phyloP scores from a whole-genome alignment of 2,329 filamentous ascomycete genomes.

The Aspergillus hortae region DNA sequence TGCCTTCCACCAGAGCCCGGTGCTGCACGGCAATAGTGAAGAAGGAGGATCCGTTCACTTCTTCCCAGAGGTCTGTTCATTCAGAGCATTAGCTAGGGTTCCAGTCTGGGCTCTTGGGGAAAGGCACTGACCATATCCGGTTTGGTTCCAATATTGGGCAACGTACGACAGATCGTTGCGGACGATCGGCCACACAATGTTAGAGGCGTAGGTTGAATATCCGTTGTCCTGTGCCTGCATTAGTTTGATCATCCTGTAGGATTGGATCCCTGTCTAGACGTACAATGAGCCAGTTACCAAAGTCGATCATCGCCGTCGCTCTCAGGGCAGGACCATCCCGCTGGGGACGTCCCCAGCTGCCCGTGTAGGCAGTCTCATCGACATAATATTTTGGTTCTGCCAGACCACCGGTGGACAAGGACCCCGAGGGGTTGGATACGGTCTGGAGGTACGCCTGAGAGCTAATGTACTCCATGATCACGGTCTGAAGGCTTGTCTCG shows the following conservation, averaged over 20 bases:
- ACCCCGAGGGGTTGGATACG: slow-evolving; percentile 66
- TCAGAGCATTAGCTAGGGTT: neutral
- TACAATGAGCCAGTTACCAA: slow-evolving; percentile 66
- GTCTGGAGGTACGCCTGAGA: slow-evolving; percentile 65
- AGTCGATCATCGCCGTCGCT: slow-evolving; percentile 68
- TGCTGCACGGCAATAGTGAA: slow-evolving; percentile 71
- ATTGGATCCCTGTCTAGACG: neutral
- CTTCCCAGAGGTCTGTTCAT: slow-evolving; percentile 70
- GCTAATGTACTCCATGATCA: slow-evolving; percentile 65
- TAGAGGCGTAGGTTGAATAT: slow-evolving; percentile 47
- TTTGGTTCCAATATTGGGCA: slow-evolving; percentile 47
- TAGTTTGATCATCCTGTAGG: neutral
- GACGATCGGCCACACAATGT: slow-evolving; percentile 68
- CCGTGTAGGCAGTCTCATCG: slow-evolving; percentile 59
- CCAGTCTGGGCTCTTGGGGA: neutral
- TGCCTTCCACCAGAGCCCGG: slow-evolving; percentile 59
- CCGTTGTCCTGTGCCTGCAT: slow-evolving; percentile 48
- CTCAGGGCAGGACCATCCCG: slow-evolving; percentile 74
- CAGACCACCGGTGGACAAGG: slow-evolving; percentile 51
- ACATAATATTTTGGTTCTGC: slow-evolving; percentile 73
- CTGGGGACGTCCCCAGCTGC: slow-evolving; percentile 73
- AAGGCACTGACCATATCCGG: slow-evolving; percentile 51
- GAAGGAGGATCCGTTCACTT: slow-evolving; percentile 72
- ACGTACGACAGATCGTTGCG: slow-evolving; percentile 74
- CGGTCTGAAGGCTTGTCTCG: slow-evolving; percentile 55